phyloP scores from a whole-genome alignment of 164 flowering plant genomes.

The Macadamia tetraphylla region DNA sequence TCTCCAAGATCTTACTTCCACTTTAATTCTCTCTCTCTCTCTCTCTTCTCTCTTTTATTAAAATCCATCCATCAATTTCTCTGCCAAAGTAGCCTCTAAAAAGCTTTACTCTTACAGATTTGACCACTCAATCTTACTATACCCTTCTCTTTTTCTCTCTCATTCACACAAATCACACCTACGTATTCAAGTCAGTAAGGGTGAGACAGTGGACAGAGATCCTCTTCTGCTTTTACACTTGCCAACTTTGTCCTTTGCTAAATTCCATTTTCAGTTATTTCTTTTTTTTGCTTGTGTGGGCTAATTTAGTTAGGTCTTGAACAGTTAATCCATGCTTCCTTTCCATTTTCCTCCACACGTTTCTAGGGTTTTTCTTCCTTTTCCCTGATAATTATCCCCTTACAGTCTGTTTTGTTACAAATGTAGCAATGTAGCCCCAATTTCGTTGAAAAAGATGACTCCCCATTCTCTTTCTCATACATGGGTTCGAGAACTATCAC shows the following conservation, averaged over 20 bases:
- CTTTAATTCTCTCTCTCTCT: not conserved
- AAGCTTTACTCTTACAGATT: constrained; percentile 30
- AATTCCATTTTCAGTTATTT: constrained; percentile 9
- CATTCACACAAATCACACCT: constrained; percentile 16
- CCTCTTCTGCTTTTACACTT: constrained; percentile 7
- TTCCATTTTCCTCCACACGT: constrained; percentile 6
- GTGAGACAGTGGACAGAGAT: constrained; percentile 15
- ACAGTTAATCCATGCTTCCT: not conserved
- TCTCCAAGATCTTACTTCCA: not conserved
- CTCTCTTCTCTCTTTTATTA: too few species aligned
- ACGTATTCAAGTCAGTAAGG: constrained; percentile 31
- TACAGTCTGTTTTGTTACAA: not conserved
- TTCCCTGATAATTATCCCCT: not conserved
- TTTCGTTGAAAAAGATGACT: constrained; percentile 14
- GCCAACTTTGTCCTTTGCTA: constrained; percentile 36
- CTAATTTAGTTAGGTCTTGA: constrained; percentile 22
- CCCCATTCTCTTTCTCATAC: constrained; percentile 8
- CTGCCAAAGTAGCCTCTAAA: not conserved
- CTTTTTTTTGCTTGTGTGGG: constrained; percentile 10
- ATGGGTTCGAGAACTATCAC: constrained; percentile 16
- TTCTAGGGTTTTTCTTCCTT: constrained; percentile 20
- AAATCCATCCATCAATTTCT: not conserved
- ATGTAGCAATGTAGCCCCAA: constrained; percentile 1
- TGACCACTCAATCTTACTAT: constrained; percentile 30
- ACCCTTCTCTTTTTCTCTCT: constrained; percentile 7